A percentile compares a stretch with the other conserved stretches of the same genome.
Evolutionary conservation across 225 moss, liverwort and hornwort genomes (phyloP).

Genomic region (Neckera pumila): DNA sequence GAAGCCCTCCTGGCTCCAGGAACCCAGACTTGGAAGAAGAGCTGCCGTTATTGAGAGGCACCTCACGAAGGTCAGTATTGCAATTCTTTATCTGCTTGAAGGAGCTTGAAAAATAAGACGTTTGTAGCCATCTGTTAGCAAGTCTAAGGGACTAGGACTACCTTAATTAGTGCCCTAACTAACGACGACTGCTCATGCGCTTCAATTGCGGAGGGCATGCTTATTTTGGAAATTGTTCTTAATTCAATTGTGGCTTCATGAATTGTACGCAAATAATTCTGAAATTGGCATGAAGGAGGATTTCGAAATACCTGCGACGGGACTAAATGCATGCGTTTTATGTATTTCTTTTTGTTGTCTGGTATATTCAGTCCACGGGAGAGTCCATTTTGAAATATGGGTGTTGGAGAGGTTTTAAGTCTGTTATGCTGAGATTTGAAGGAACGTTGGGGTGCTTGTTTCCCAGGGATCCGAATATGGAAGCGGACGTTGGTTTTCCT

Average conservation of each 20-base stretch:
- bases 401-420: neutral
- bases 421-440: neutral
- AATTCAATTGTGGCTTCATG: neutral
- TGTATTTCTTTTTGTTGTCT: neutral
- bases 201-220: neutral
- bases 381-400: neutral
- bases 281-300: neutral
- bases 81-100: neutral
- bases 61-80: conserved; percentile 17
- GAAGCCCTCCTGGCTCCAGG: conserved; percentile 3
- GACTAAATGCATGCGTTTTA: neutral
- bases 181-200: neutral
- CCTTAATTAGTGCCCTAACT: neutral
- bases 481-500: conserved; percentile 23
- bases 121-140: neutral
- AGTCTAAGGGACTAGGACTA: neutral
- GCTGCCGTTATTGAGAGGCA: conserved; percentile 23
- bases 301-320: neutral
- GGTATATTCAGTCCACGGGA: neutral
- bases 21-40: conserved; percentile 23
- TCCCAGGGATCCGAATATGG: conserved; percentile 19
- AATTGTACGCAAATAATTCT: neutral
- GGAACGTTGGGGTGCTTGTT: neutral
- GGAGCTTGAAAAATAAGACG: neutral
- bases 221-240: neutral